Evolutionary conservation across 192 early-diverging fungal genomes (phyloP), one percentile per base, ranked within the genome.

Genomic region (Entomortierella beljakovae): DNA sequence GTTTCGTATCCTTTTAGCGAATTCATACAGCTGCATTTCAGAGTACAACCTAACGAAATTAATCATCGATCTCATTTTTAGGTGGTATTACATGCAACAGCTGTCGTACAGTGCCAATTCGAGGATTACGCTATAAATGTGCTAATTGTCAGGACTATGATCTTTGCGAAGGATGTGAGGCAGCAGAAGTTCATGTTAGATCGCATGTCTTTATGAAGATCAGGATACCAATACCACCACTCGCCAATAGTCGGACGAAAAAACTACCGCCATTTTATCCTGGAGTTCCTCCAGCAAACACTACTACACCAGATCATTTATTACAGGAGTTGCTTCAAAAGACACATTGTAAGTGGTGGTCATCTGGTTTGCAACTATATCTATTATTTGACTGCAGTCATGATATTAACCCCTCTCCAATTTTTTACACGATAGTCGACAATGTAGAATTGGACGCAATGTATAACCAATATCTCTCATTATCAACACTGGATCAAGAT

Each of bases 171-270:
- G 74, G 85, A 4, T 99, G 98, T 81, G 97, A 99, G 72, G 92
- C 92, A 6, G 81, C 81, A 6, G 90, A 95, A 38, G 85, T 85
- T 1, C 97, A 99, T 71, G 62, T 80, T 40, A 82, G 85, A 26
- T 93, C 95, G 16, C 97, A 99, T 58, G 85, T 93, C 3, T 92
- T 98, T 82, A 83, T 97, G 48, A 97, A 98, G 67, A 95, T 99
- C 52, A 69, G 92, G 7, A 91, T 99, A 64, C 94, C 97, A 1
- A 87, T 97, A 29, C 95, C 97, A 34, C 93, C 95, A n/a, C 84
- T 97, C 31, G 89, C 92, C 56, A 96, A 95, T 73, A 86, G 92
- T 26, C 80, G 92, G 10, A 87, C 83, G 15, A 92, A 93, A 20
- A 84, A 95, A 23, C 69, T 96, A 13, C 87, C 85, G 20, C 79